phyloP scores from a whole-genome alignment of 1,284 basidiomycete genomes.

The Ganoderma lucidum region DNA sequence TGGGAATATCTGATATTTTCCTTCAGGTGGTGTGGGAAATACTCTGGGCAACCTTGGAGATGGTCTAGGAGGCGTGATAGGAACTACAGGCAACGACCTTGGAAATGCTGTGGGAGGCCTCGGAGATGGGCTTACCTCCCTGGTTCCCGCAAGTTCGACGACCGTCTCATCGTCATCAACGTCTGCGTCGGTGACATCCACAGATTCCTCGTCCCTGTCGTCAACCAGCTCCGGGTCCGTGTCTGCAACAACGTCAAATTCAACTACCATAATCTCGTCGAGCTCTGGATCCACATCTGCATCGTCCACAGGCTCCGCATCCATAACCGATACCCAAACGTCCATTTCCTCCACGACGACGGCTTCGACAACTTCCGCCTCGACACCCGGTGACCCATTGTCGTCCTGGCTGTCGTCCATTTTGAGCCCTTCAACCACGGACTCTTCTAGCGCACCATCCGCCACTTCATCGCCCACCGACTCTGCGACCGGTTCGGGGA shows the following conservation, averaged over 20 bases:
- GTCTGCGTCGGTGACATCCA: conserved; percentile 3
- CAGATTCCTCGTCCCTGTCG: background rate
- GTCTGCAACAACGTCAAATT: conserved; percentile 2
- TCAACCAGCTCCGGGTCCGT: conserved; percentile 10
- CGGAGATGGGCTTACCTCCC: conserved; percentile 20
- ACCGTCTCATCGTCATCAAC: conserved; percentile 11
- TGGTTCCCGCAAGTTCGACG: conserved; percentile 33
- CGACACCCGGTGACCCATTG: conserved; percentile 10
- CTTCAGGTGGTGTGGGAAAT: conserved; percentile 11
- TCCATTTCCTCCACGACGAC: conserved; percentile 5
- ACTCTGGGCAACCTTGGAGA: conserved; percentile 9
- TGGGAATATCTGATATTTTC: background rate
- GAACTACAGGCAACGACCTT: conserved; percentile 11
- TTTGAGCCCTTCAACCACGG: conserved; percentile 11
- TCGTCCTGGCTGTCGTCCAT: conserved; percentile 18
- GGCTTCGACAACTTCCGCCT: conserved; percentile 14
- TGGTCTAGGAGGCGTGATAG: conserved; percentile 19
- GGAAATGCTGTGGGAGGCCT: conserved; percentile 9
- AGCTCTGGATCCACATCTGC: conserved; percentile 11
- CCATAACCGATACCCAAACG: conserved; percentile 18
- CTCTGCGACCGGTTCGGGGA: conserved; percentile 7
- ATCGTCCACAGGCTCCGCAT: conserved; percentile 15
- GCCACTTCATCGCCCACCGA: conserved; percentile 17
- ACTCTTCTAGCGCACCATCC: background rate
- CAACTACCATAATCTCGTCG: conserved; percentile 2